Evolutionary conservation across 768 basidiomycete genomes (phyloP).

Genomic region (Lactifluus hygrophoroides): DNA sequence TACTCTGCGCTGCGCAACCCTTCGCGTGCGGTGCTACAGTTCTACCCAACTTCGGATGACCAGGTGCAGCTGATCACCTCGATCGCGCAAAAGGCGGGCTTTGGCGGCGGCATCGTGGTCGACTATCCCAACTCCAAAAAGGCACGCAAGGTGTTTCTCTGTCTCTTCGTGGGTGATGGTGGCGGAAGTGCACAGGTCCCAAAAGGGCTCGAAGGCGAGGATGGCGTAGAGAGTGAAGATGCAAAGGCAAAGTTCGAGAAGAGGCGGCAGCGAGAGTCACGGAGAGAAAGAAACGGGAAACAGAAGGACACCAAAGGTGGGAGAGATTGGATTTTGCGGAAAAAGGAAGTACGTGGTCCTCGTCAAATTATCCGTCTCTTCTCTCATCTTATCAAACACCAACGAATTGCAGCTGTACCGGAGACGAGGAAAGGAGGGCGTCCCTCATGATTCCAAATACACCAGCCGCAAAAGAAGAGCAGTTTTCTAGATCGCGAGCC

Average conservation of each 20-base stretch:
- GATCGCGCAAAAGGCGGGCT: constrained; percentile 88
- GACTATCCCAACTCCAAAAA: constrained; percentile 98
- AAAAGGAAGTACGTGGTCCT: constrained; percentile 71
- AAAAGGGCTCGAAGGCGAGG: constrained; percentile 63
- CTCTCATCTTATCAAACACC: constrained; percentile 6
- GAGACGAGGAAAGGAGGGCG: constrained; percentile 74
- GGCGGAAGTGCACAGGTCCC: constrained; percentile 64
- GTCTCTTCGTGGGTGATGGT: constrained; percentile 82
- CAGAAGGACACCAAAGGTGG: constrained; percentile 58
- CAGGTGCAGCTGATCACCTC: constrained; percentile 93
- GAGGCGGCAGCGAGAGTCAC: constrained; percentile 59
- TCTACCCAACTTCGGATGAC: constrained; percentile 96
- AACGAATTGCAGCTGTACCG: constrained; percentile 54
- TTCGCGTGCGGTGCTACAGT: constrained; percentile 81
- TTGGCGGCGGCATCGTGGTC: constrained; percentile 92
- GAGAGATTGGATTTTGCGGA: constrained; percentile 89
- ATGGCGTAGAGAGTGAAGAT: constrained; percentile 39
- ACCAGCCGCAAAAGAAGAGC: constrained; percentile 85
- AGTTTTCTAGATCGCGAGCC: constrained; percentile 46
- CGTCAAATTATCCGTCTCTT: neutral
- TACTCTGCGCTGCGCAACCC: constrained; percentile 82
- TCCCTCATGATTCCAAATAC: constrained; percentile 80
- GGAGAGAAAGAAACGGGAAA: constrained; percentile 53
- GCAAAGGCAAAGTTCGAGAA: constrained; percentile 65
- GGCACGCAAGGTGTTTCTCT: constrained; percentile 90